Evolutionary conservation across 2,329 filamentous ascomycete genomes (phyloP).

Genomic region (Talaromyces sp.): DNA sequence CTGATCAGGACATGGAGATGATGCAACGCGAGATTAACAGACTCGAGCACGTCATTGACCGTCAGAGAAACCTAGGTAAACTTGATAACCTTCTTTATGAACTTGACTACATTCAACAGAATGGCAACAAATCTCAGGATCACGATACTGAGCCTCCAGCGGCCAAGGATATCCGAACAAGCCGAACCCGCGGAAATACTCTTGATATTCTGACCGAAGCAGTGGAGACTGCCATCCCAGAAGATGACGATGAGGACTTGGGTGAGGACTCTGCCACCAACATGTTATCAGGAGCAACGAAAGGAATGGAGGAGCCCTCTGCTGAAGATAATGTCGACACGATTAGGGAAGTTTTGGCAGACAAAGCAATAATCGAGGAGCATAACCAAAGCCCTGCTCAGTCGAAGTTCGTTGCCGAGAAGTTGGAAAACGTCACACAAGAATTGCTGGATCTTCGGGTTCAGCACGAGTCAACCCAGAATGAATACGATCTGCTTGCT

Average conservation of each 20-base stretch:
- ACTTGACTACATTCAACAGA: slow-evolving; percentile 66
- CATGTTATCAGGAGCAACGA: slow-evolving; percentile 19
- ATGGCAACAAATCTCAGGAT: slow-evolving; percentile 42
- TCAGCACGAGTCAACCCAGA: slow-evolving; percentile 79
- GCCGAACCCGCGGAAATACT: slow-evolving; percentile 32
- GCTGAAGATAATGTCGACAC: slow-evolving; percentile 30
- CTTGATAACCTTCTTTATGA: slow-evolving; percentile 89
- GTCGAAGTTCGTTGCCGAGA: slow-evolving; percentile 80
- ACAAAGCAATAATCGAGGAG: slow-evolving; percentile 20
- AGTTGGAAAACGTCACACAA: slow-evolving; percentile 83
- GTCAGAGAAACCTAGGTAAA: slow-evolving; percentile 90
- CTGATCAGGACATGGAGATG: slow-evolving; percentile 89
- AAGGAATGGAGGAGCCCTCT: slow-evolving; percentile 16
- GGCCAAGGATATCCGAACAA: slow-evolving; percentile 19
- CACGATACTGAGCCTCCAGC: slow-evolving; percentile 20
- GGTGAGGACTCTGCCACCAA: slow-evolving; percentile 30
- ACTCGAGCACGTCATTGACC: slow-evolving; percentile 89
- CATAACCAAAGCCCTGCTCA: slow-evolving; percentile 68
- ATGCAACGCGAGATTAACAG: slow-evolving; percentile 97
- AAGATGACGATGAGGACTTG: slow-evolving; percentile 39
- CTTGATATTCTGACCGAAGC: slow-evolving; percentile 42
- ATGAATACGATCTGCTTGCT: slow-evolving; percentile 74
- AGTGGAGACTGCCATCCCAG: slow-evolving; percentile 42
- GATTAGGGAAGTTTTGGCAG: slow-evolving; percentile 29
- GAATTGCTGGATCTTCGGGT: slow-evolving; percentile 86